Percentiles rank a stretch among this genome's conserved stretches.
phyloP scores from a whole-genome alignment of 2,329 filamentous ascomycete genomes.

The Moelleriella libera region DNA sequence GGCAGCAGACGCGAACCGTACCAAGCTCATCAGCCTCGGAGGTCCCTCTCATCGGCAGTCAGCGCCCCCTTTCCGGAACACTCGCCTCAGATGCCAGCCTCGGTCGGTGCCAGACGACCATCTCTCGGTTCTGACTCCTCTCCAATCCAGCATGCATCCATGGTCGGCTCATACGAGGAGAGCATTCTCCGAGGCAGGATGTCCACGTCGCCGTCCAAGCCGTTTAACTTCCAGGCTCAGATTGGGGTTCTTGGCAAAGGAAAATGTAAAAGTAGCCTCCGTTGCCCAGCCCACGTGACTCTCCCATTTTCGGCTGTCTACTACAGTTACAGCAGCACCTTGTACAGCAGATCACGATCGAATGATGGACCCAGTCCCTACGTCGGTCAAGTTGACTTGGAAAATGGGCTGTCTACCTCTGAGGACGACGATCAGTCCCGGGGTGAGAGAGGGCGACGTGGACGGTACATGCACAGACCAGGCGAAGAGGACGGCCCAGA shows the following conservation, averaged over 20 bases:
- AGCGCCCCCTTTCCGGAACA: slow-evolving; percentile 19
- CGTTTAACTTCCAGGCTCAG: slow-evolving; percentile 83
- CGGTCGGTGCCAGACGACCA: slow-evolving; percentile 44
- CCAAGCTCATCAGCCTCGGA: slow-evolving; percentile 65
- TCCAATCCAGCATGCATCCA: slow-evolving; percentile 75
- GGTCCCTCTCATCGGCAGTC: slow-evolving; percentile 54
- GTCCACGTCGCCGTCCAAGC: slow-evolving; percentile 90
- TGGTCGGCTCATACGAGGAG: slow-evolving; percentile 97
- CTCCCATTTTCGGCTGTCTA: slow-evolving; percentile 90
- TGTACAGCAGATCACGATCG: slow-evolving; percentile 44
- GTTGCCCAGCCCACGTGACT: slow-evolving; percentile 80
- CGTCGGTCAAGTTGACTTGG: slow-evolving; percentile 82
- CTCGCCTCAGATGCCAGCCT: slow-evolving; percentile 35
- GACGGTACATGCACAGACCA: slow-evolving; percentile 24
- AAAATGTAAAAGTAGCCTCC: slow-evolving; percentile 72
- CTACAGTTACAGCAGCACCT: slow-evolving; percentile 72
- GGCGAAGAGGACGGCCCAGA: slow-evolving; percentile 12
- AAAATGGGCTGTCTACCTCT: slow-evolving; percentile 54
- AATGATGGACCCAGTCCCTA: slow-evolving; percentile 92
- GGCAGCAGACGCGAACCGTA: slow-evolving; percentile 49
- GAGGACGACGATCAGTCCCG: slow-evolving; percentile 27
- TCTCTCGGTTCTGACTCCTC: slow-evolving; percentile 64
- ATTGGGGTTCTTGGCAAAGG: slow-evolving; percentile 87
- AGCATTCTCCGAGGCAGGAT: slow-evolving; percentile 89
- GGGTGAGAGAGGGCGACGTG: slow-evolving; percentile 33